Evolutionary conservation across 352 stramenopile genomes (phyloP), one percentile per base, ranked within the genome.

Genomic region (Phytophthora citricola): DNA sequence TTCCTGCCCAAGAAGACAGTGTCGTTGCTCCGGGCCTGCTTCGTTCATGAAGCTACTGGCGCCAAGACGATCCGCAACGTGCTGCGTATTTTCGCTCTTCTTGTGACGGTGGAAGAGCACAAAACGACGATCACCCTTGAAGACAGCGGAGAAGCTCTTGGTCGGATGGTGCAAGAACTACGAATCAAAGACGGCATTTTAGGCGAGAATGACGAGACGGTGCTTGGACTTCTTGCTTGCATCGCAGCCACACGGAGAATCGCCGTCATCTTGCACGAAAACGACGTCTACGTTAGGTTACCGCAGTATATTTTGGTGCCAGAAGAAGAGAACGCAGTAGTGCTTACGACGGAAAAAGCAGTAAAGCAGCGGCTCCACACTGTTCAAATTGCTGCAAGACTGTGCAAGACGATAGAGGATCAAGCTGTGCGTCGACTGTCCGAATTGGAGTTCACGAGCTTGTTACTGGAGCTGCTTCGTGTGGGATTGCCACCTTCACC

Each of bases 1-100:
- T 94, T 94, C 48, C 51, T 94, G 11, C 86, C 83, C 0, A 94
- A 94, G 64, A 91, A 92, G 40, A 92, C 86, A 0, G 79, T 94
- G 2, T 79, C 77, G 53, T 51, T 92, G 5, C 55, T 94, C 1
- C 73, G 85, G 11, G 66, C 76, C 12, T 76, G 90, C 12, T 85
- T 91, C 44, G 85, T 81, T 1, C 77, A 85, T 14, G 32, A 66
- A 1, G 46, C 27, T 1, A 75, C 81, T 3, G 69, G 48, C 15
- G n/a, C 62, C 5, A 94, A 94, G 60, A 83, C 83, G 0, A 69
- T 83, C 20, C 81, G 85, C 10, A 94, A 92, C 39, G 74, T 94
- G 11, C 31, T 94, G 11, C 24, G 51, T 4, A 78, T 93, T 31
- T 92, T 92, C 60, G 48, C 71, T 11, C 46, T 75, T 0, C 78